A percentile compares a stretch with the other conserved stretches of the same genome.
These are phyloP conservation scores for Melastoma candidum DNA, from an alignment of 441 rosid species.

Conservation along the genomic window DNA sequence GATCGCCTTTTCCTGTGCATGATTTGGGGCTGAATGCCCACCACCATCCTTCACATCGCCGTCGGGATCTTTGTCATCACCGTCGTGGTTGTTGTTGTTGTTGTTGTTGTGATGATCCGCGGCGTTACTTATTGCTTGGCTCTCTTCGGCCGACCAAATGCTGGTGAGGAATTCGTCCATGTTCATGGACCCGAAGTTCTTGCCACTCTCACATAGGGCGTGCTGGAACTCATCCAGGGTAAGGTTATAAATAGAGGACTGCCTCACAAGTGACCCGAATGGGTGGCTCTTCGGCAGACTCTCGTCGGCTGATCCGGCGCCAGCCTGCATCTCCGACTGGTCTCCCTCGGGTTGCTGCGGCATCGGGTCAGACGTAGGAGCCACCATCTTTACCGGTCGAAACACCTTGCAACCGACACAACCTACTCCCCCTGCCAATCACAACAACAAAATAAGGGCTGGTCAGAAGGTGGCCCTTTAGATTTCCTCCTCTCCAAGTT, in stretches of 20 bases:
- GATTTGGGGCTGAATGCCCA: conserved; percentile 9
- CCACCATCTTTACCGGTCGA: conserved; percentile 4
- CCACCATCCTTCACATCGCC: no score
- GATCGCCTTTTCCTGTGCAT: conserved; percentile 19
- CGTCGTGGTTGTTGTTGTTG: not conserved
- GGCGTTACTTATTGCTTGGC: conserved; percentile 20
- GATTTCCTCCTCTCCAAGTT: no score
- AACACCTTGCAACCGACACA: no score
- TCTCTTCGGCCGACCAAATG: conserved; percentile 70
- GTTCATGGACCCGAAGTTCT: conserved; percentile 69
- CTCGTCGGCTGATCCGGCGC: conserved; percentile 2
- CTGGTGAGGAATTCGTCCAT: conserved; percentile 69
- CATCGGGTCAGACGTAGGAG: conserved; percentile 24
- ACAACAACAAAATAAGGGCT: no score
- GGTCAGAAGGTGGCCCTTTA: no score
- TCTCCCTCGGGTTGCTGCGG: conserved; percentile 17
- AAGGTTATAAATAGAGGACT: conserved; percentile 49
- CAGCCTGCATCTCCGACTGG: conserved; percentile 36
- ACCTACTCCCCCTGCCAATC: no score
- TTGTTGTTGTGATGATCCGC: not conserved
- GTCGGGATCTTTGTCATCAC: not conserved
- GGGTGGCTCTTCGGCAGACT: conserved; percentile 28
- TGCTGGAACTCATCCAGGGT: conserved; percentile 71
- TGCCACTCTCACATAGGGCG: conserved; percentile 46
- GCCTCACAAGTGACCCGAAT: conserved; percentile 44